Evolutionary conservation across 2,329 filamentous ascomycete species (phyloP), one percentile per base, ranked within the genome.

Genomic region (Triangularia verruculosa): DNA sequence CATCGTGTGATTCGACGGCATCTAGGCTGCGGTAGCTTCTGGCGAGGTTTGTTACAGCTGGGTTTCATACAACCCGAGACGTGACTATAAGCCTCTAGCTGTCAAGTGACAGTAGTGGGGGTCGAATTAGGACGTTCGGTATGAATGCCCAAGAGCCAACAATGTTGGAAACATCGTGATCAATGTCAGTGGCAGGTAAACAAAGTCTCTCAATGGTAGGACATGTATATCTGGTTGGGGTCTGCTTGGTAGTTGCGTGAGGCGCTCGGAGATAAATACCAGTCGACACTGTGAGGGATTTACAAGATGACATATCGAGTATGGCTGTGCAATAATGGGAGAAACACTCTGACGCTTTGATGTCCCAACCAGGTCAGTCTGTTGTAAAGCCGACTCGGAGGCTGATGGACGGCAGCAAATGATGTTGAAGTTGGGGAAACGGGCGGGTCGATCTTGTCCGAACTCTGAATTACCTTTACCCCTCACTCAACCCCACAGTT

Each of bases 401-500:
- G 30, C 13, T 32, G 11, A 32, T 11, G 15, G n/a, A 13, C 17
- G 24, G 47, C 47, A 24, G 47, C 24, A 28, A 27, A 28, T 54
- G 51, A 28, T 15, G 25, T 27, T 54, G 51, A 54, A 54, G 51
- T 27, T 54, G 22, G 51, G 51, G 51, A n/a, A 54, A 53, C 11
- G 12, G 20, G 20, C 47, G 47, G 47, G 20, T 25, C 20, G 20
- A 53, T 22, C 20, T 53, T 24, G 47, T 25, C 24, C 20, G 47
- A 53, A 24, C 47, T 25, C 9, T 53, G 9, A 54, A 24, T 13
- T 54, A 54, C 51, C 51, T 24, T 13, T 54, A 54, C 51, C 51
- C 51, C 51, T 54, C 56, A 58, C 56, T 47, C 34, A 57, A 32
- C 51, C 51, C 51, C 51, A 54, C 51, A 54, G 22, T 5, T 28